phyloP scores from a whole-genome alignment of 768 basidiomycete genomes.

The Lactarius hatsudake region DNA sequence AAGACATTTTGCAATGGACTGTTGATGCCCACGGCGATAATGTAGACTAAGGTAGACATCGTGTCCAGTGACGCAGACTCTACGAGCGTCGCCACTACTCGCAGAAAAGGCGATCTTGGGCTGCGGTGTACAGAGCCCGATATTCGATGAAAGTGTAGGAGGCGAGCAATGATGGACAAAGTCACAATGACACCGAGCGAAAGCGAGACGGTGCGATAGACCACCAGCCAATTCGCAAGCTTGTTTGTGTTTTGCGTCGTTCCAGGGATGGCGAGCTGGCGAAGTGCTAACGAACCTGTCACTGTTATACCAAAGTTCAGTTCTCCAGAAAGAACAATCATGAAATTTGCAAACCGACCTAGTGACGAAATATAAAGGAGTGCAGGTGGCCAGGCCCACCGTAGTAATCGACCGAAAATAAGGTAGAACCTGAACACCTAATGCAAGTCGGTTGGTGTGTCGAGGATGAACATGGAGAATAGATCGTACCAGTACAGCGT shows the following conservation, averaged over 20 bases:
- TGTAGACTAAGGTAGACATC: slow-evolving; percentile 19
- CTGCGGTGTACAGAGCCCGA: not conserved
- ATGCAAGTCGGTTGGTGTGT: not conserved
- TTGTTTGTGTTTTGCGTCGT: slow-evolving; percentile 3
- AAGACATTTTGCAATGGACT: slow-evolving; percentile 25
- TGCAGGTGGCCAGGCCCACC: slow-evolving; percentile 11
- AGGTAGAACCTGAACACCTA: slow-evolving; percentile 17
- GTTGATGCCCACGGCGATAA: slow-evolving; percentile 22
- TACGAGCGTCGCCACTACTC: slow-evolving; percentile 11
- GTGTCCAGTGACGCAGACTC: slow-evolving; percentile 26
- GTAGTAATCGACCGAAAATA: slow-evolving; percentile 3
- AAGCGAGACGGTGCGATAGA: slow-evolving; percentile 28
- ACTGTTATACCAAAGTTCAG: slow-evolving; percentile 11
- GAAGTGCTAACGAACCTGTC: slow-evolving; percentile 28
- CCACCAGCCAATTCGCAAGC: slow-evolving; percentile 23
- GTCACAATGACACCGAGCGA: slow-evolving; percentile 23
- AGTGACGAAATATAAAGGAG: slow-evolving; percentile 14
- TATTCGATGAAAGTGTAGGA: slow-evolving; percentile 1
- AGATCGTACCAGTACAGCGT: slow-evolving; percentile 31
- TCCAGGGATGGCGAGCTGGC: slow-evolving; percentile 22
- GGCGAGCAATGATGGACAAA: slow-evolving; percentile 20
- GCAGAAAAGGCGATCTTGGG: slow-evolving; percentile 10
- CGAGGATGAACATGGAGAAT: not conserved
- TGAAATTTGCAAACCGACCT: not conserved
- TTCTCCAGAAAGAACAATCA: not conserved